Percentiles rank a stretch among this genome's conserved stretches.
phyloP scores from a whole-genome alignment of 768 basidiomycete species.

The Lentinula lateritia region DNA sequence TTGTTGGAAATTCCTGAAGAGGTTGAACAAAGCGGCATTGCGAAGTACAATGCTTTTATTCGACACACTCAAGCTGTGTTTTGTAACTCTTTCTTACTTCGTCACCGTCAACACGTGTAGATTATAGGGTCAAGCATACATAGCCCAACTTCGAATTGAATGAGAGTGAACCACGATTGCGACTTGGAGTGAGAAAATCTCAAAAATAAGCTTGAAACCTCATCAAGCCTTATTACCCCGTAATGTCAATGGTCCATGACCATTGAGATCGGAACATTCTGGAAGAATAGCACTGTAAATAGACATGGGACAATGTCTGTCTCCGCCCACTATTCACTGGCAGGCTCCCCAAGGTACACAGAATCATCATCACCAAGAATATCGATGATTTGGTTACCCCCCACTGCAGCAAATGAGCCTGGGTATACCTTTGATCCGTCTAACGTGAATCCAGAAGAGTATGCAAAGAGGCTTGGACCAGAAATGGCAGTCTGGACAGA shows the following conservation, averaged over 20 bases:
- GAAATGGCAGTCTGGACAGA: not conserved
- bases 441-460: not conserved
- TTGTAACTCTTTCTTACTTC: too few species aligned
- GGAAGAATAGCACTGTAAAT: not conserved
- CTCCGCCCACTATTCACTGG: not conserved
- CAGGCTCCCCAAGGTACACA: not conserved
- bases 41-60: not conserved
- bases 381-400: not conserved
- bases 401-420: not conserved
- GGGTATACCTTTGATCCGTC: not conserved
- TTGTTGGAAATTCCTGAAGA: not conserved
- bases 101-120: too few species aligned
- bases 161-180: too few species aligned
- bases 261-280: not conserved
- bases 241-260: not conserved
- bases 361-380: not conserved
- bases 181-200: too few species aligned
- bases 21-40: not conserved
- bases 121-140: too few species aligned
- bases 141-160: too few species aligned
- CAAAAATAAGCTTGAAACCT: too few species aligned
- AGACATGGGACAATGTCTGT: not conserved
- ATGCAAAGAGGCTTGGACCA: not conserved
- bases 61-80: too few species aligned
- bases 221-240: too few species aligned